These are phyloP conservation scores for Neolentinus lepideus DNA, from an alignment of 1,284 basidiomycete species.

Conservation along the genomic window DNA sequence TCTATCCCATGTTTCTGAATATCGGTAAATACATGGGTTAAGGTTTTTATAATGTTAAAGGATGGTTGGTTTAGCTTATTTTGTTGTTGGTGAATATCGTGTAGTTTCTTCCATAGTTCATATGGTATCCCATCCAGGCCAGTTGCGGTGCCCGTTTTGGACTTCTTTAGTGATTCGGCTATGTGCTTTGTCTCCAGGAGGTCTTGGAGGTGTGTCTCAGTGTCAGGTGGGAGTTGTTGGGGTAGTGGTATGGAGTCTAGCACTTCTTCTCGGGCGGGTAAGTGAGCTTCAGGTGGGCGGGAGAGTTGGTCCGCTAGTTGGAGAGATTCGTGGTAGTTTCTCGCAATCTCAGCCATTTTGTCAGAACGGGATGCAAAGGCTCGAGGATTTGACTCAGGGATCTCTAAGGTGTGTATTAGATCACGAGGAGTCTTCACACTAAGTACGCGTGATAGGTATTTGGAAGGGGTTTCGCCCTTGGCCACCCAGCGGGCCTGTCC, in stretches of 20 bases:
- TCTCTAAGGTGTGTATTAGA: slow-evolving; percentile 15
- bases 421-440: slow-evolving; percentile 19
- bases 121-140: slow-evolving; percentile 10
- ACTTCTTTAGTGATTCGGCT: background rate
- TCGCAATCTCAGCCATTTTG: slow-evolving; percentile 14
- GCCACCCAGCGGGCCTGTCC: slow-evolving; percentile 10
- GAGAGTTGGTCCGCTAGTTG: slow-evolving; percentile 7
- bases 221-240: background rate
- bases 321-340: slow-evolving; percentile 18
- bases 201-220: slow-evolving; percentile 4
- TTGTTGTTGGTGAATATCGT: background rate
- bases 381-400: slow-evolving; percentile 6
- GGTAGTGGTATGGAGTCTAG: background rate
- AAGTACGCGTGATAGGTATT: slow-evolving; percentile 21
- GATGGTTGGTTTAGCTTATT: background rate
- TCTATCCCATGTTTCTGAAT: slow-evolving; percentile 9
- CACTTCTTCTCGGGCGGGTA: background rate
- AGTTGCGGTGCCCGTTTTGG: slow-evolving; percentile 3
- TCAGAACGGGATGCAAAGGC: slow-evolving; percentile 3
- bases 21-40: slow-evolving; percentile 12
- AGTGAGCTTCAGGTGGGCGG: background rate
- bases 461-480: slow-evolving; percentile 21
- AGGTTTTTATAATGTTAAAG: slow-evolving; percentile 8
- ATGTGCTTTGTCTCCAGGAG: background rate
- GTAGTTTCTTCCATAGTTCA: slow-evolving; percentile 8